phyloP scores from a whole-genome alignment of 75 land plant genomes.

The Selaginella moellendorffii region DNA sequence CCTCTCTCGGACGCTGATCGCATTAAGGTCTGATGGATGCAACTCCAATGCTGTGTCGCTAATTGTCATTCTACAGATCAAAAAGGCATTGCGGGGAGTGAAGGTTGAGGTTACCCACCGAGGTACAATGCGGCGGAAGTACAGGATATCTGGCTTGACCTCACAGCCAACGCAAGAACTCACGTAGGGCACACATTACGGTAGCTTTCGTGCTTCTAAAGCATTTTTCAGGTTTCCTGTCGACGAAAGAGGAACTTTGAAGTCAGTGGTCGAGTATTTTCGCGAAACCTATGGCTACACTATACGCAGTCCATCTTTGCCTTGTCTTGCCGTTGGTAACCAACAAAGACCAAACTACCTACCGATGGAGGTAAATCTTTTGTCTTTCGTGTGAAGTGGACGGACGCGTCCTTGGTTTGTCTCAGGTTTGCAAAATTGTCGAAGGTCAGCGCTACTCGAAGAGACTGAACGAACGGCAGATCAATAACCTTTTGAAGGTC shows the following conservation, averaged over 20 bases:
- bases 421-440: constrained; percentile 78
- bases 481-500: constrained; percentile 65
- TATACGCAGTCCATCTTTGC: constrained; percentile 46
- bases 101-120: constrained; percentile 93
- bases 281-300: constrained; percentile 68
- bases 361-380: constrained; percentile 95
- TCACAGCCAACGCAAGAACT: constrained; percentile 72
- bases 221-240: constrained; percentile 46
- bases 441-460: constrained; percentile 83
- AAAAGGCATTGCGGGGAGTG: constrained; percentile 70
- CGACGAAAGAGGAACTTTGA: constrained; percentile 59
- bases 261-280: constrained; percentile 71
- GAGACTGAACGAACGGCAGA: constrained; percentile 75
- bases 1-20: constrained; percentile 71
- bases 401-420: no score
- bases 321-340: constrained; percentile 83
- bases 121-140: constrained; percentile 73
- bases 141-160: constrained; percentile 71
- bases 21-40: constrained; percentile 39
- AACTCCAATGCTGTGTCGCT: neutral
- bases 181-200: no score
- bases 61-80: constrained; percentile 30
- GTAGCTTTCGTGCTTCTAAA: neutral
- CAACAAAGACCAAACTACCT: constrained; percentile 56
- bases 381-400: neutral